Conservation (phyloP, 1,139 yeast species). For the Taiozyma sp. region DNA sequence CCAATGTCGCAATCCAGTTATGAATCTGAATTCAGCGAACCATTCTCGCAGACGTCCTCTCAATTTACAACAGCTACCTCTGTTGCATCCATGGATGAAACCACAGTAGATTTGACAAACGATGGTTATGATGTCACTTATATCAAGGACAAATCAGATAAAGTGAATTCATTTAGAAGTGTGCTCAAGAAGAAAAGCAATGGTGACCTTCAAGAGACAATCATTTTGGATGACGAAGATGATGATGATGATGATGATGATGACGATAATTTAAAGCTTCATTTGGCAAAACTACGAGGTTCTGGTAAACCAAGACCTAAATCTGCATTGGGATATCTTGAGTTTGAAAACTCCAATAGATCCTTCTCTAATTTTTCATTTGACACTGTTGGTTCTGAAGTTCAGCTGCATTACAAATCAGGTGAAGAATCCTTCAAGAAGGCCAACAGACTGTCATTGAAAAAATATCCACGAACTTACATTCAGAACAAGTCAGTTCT, state of each 20-base stretch:
- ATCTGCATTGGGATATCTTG: constrained; percentile 6
- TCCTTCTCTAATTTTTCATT: constrained; percentile 17
- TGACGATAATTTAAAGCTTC: constrained; percentile 4
- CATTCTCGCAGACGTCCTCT: constrained; percentile 13
- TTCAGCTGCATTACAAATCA: constrained; percentile 12
- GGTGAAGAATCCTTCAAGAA: not conserved
- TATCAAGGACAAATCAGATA: constrained; percentile 31
- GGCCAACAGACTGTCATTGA: not conserved
- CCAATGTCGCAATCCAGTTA: constrained; percentile 20
- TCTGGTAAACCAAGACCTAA: constrained; percentile 5
- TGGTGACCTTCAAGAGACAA: constrained; percentile 43
- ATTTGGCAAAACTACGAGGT: not conserved
- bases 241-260: constrained; percentile 20
- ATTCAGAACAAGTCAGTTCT: constrained; percentile 11
- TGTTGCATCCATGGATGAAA: constrained; percentile 1
- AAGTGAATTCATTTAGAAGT: constrained; percentile 34
- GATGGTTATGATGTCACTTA: constrained; percentile 36
- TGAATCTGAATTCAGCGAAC: constrained; percentile 20
- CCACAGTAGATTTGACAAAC: constrained; percentile 37
- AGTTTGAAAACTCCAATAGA: constrained; percentile 5
- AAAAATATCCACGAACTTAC: constrained; percentile 1
- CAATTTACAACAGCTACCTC: constrained; percentile 5
- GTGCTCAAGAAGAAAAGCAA: constrained; percentile 35
- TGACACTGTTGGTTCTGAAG: constrained; percentile 21
- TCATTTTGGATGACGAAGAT: constrained; percentile 22